Evolutionary conservation across 192 early-diverging fungal species (phyloP), one percentile per base, ranked within the genome.

Genomic region (Lobosporangium transversale): DNA sequence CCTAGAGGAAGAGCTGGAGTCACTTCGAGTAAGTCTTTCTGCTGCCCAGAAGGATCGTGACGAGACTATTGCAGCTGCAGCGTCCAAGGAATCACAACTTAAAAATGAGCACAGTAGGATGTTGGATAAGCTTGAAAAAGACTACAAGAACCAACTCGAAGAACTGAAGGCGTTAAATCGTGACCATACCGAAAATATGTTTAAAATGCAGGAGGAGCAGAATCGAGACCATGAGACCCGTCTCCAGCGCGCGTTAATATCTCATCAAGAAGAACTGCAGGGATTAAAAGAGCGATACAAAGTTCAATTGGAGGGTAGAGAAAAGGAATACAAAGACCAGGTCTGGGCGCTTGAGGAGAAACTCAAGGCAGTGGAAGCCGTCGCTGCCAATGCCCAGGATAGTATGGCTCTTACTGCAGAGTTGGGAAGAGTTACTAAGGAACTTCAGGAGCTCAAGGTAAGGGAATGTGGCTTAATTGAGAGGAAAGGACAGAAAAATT

Each of bases 361-460:
- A 60, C 36, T 79, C 24, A 62, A 59, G 48, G 44, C 18, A 8
- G 15, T 68, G 45, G 66, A 68, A 37, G 62, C 31, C 8, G 20
- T 31, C 1, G 20, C 62, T 18, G n/a, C 30, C 7, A 23, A 35
- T 20, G n/a, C 23, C 17, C 40, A 70, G 45, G 60, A 71, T 27
- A 29, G 31, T 33, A 61, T 57, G 20, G 23, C 26, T 15, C 24
- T 71, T 30, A 7, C 53, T 6, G 29, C 33, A 12, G 62, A 75
- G 29, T 15, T 75, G 6, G 70, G 61, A 58, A 57, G 33, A 29
- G 7, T 66, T 24, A 40, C 17, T 20, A 78, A 81, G 48, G 84
- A 82, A 64, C 62, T 85, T 59, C 58, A 73, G 18, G 70, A 79
- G 9, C 66, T 68, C 21, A 79, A 80, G 66, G 83, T 85, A 79